Evolutionary conservation across 1,284 basidiomycete species (phyloP), one percentile per base, ranked within the genome.

Genomic region (Coniferiporia sulphurascens): DNA sequence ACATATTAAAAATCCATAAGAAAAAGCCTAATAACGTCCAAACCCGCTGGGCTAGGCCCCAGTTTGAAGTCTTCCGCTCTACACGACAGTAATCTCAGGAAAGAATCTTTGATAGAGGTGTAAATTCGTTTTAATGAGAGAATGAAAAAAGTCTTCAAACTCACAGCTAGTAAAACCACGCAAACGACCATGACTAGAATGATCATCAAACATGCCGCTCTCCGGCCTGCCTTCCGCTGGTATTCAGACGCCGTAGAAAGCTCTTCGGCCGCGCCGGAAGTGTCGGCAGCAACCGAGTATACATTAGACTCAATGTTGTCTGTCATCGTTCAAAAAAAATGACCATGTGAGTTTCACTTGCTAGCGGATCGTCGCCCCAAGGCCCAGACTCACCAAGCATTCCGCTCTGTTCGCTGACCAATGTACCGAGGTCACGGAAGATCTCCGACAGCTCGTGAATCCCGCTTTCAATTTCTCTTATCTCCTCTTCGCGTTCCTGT

Each of bases 301-400:
- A 99, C 89, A 69, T 99, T 99, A 61, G 87, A 88, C 72, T 98
- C 95, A 69, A 99, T 98, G 68, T 98, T 98, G 71, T 99, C 96
- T 96, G 27, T 68, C 35, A 46, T n/a, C 10, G 17, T 56, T 35
- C 38, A 52, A 44, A 41, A 48, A n/a, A n/a, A n/a, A n/a, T 5
- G 5, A 3, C 27, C 27, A 27, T 27, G 35, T 22, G 50, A 50
- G 46, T 15, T 17, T 41, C 21, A 22, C 12, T 44, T 53, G 48
- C 46, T 44, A 51, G 21, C 35, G 48, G 51, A 9, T 19, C 27
- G 15, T 15, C 38, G 15, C 38, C 9, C 15, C 3, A 35, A 52
- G 46, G 48, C 44, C 27, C 27, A 41, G 49, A 76, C 89, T 62
- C 63, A 96, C 95, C 94, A 56, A 99, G 80, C 89, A 98, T 93